Percentiles rank a stretch among this genome's conserved stretches.
phyloP scores from a whole-genome alignment of 192 early-diverging fungal genomes.

The Backusella luteola region DNA sequence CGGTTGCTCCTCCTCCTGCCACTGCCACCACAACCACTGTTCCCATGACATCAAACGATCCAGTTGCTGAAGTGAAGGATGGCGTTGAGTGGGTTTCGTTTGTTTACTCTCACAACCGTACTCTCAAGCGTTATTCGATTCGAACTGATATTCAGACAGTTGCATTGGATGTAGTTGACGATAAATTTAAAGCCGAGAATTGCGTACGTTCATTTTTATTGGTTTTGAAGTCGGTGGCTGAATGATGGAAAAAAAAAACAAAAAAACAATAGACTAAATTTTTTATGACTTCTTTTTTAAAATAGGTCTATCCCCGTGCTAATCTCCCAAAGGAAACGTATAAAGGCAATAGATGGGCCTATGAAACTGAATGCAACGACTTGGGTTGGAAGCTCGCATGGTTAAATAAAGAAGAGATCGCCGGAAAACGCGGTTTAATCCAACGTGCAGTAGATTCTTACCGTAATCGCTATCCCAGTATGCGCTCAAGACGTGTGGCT shows the following conservation, averaged over 20 bases:
- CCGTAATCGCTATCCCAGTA: slow-evolving; percentile 65
- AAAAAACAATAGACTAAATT: neutral
- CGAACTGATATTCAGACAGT: slow-evolving; percentile 74
- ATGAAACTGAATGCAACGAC: slow-evolving; percentile 84
- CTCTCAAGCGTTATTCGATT: slow-evolving; percentile 57
- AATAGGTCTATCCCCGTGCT: slow-evolving; percentile 71
- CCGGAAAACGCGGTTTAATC: slow-evolving; percentile 71
- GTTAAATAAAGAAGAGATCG: slow-evolving; percentile 66
- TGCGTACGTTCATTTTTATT: slow-evolving; percentile 53
- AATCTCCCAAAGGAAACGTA: slow-evolving; percentile 60
- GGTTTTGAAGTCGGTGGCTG: neutral
- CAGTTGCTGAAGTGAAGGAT: slow-evolving; percentile 38
- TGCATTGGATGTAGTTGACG: slow-evolving; percentile 41
- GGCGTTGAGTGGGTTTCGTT: slow-evolving; percentile 69
- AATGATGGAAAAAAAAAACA: neutral
- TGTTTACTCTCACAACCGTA: slow-evolving; percentile 67
- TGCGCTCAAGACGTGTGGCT: slow-evolving; percentile 70
- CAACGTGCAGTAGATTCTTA: slow-evolving; percentile 86
- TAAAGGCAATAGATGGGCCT: slow-evolving; percentile 78
- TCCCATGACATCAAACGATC: slow-evolving; percentile 16
- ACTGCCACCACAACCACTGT: neutral
- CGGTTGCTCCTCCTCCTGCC: neutral
- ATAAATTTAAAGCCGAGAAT: slow-evolving; percentile 66
- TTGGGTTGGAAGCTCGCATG: slow-evolving; percentile 84
- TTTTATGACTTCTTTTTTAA: slow-evolving; percentile 7